phyloP scores from a whole-genome alignment of 2,329 filamentous ascomycete genomes.

The Didymella lethalis region DNA sequence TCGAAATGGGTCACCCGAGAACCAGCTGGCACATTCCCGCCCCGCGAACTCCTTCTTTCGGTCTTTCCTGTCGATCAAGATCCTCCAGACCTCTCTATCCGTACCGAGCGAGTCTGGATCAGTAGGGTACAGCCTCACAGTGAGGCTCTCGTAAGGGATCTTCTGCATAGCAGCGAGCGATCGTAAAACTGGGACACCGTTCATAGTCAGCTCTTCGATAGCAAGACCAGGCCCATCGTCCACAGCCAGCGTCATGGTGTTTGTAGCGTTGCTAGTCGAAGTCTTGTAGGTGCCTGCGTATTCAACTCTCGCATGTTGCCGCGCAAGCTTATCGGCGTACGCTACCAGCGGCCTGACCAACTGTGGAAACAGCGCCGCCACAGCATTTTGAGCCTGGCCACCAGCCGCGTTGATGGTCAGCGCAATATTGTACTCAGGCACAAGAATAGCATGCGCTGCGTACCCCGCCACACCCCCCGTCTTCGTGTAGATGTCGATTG shows the following conservation, averaged over 20 bases:
- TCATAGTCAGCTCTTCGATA: constrained; percentile 27
- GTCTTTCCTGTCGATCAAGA: constrained; percentile 26
- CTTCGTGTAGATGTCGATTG: constrained; percentile 39
- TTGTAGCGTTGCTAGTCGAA: neutral
- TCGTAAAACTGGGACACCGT: constrained; percentile 26
- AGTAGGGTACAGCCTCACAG: constrained; percentile 33
- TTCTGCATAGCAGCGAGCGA: constrained; percentile 24
- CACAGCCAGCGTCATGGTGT: constrained; percentile 20
- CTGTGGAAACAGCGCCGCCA: constrained; percentile 24
- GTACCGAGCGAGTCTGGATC: constrained; percentile 29
- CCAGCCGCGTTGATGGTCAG: constrained; percentile 37
- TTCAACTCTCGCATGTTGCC: constrained; percentile 24
- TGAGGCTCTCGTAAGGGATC: constrained; percentile 20
- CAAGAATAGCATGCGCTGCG: constrained; percentile 26
- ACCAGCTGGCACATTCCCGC: constrained; percentile 35
- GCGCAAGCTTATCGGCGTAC: constrained; percentile 33
- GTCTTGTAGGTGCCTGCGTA: constrained; percentile 35
- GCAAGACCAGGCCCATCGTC: constrained; percentile 37
- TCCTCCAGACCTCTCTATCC: constrained; percentile 28
- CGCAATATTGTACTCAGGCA: constrained; percentile 37
- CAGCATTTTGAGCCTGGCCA: constrained; percentile 18
- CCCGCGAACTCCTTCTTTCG: constrained; percentile 27
- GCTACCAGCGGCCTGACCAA: constrained; percentile 28
- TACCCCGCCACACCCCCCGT: constrained; percentile 37
- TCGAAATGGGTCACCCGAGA: constrained; percentile 26